Conservation (phyloP, 495 filamentous ascomycete genomes). For the Talaromyces wortmannii region DNA sequence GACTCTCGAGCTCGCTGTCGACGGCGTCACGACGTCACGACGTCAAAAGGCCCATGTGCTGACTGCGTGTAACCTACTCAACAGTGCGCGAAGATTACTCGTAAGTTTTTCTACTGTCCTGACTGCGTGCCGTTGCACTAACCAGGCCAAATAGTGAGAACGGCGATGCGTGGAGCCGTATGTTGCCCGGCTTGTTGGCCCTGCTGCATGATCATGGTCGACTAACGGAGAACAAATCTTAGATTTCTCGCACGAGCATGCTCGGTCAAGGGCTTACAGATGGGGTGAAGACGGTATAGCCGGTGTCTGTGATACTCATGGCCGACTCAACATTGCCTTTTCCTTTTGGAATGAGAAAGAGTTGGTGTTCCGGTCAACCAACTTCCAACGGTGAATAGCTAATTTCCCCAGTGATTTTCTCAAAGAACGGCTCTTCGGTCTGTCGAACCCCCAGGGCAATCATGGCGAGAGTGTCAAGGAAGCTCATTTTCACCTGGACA, state of each 20-base stretch:
- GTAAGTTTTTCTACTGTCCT: slow-evolving; percentile 38
- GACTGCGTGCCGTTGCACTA: slow-evolving; percentile 3
- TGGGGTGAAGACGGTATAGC: slow-evolving; percentile 99
- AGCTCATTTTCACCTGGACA: slow-evolving; percentile 92
- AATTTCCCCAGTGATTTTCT: slow-evolving; percentile 61
- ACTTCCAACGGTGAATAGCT: slow-evolving; percentile 5
- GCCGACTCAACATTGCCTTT: slow-evolving; percentile 85
- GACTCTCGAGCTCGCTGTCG: neutral
- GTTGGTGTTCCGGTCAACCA: slow-evolving; percentile 38
- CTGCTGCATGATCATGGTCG: neutral
- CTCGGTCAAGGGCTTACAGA: slow-evolving; percentile 77
- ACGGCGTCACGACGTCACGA: neutral
- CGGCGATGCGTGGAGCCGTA: slow-evolving; percentile 94
- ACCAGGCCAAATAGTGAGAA: slow-evolving; percentile 41
- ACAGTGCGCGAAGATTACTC: slow-evolving; percentile 92
- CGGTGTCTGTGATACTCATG: slow-evolving; percentile 88
- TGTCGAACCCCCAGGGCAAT: slow-evolving; percentile 93
- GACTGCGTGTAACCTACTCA: neutral
- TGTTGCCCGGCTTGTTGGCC: slow-evolving; percentile 23
- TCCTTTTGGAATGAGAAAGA: slow-evolving; percentile 97
- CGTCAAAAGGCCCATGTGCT: neutral
- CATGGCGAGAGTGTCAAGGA: slow-evolving; percentile 97
- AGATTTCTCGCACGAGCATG: slow-evolving; percentile 93
- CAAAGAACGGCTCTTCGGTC: slow-evolving; percentile 89
- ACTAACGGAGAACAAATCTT: neutral